A percentile compares a stretch with the other conserved stretches of the same genome.
phyloP scores from a whole-genome alignment of 176 grass and related monocot species.

The Thalia dealbata region DNA sequence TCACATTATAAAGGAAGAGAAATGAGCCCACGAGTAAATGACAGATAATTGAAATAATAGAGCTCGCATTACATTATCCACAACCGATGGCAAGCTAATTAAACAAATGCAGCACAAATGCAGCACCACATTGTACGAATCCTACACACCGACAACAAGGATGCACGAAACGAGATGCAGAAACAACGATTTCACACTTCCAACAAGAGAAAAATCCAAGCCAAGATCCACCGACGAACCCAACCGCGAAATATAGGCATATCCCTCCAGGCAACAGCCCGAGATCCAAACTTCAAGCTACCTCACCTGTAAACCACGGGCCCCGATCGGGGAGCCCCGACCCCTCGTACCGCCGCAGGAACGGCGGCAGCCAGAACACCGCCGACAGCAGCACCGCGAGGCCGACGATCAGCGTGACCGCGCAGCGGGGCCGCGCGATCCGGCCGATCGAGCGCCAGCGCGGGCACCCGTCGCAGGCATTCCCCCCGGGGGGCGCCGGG shows the following conservation, averaged over 20 bases:
- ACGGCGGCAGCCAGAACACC: slow-evolving; percentile 64
- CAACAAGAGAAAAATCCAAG: background rate
- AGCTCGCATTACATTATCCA: too few species aligned
- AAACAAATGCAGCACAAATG: too few species aligned
- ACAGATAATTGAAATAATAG: too few species aligned
- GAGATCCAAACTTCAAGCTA: slow-evolving; percentile 26
- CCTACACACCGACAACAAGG: too few species aligned
- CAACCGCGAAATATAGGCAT: background rate
- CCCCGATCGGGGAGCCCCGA: slow-evolving; percentile 16
- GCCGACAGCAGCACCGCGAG: slow-evolving; percentile 43
- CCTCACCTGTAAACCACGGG: slow-evolving; percentile 42
- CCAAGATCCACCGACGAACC: background rate
- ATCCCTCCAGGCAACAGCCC: background rate
- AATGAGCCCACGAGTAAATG: too few species aligned
- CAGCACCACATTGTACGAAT: too few species aligned
- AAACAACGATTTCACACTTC: too few species aligned
- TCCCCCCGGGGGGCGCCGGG: background rate
- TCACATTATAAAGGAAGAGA: too few species aligned
- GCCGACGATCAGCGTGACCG: slow-evolving; percentile 43
- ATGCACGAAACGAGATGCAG: too few species aligned
- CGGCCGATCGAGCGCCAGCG: slow-evolving; percentile 17
- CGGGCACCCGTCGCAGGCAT: slow-evolving; percentile 2
- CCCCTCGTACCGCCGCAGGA: slow-evolving; percentile 18
- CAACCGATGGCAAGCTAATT: too few species aligned
- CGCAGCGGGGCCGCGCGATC: slow-evolving; percentile 46